These are phyloP conservation scores for Myriosclerotinia scirpicola DNA, from an alignment of 2,329 filamentous ascomycete genomes.

Conservation along the genomic window DNA sequence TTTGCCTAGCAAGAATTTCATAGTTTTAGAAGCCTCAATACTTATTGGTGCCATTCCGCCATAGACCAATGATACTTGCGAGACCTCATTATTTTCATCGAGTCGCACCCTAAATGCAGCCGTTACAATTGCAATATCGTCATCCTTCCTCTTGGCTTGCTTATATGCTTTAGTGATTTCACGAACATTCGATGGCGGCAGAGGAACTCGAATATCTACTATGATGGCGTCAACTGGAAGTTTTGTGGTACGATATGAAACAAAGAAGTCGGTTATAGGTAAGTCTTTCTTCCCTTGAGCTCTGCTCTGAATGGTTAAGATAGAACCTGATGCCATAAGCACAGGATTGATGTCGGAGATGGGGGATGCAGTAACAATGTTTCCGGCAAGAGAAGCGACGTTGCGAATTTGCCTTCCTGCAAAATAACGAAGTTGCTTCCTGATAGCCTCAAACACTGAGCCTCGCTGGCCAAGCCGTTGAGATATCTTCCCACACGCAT, in stretches of 20 bases:
- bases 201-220: constrained; percentile 75
- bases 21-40: constrained; percentile 73
- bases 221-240: constrained; percentile 81
- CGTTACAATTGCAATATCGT: constrained; percentile 96
- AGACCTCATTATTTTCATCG: constrained; percentile 65
- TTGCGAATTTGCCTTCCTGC: constrained; percentile 93
- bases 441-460: constrained; percentile 68
- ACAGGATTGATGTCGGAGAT: constrained; percentile 96
- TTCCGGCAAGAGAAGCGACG: constrained; percentile 90
- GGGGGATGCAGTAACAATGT: constrained; percentile 87
- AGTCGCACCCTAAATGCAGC: constrained; percentile 75
- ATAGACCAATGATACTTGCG: constrained; percentile 77
- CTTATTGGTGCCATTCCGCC: constrained; percentile 93
- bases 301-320: constrained; percentile 68
- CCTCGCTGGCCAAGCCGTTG: constrained; percentile 62
- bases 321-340: constrained; percentile 79
- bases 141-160: constrained; percentile 92
- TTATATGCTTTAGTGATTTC: constrained; percentile 90
- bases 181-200: constrained; percentile 63
- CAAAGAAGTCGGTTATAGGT: constrained; percentile 86
- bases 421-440: constrained; percentile 92
- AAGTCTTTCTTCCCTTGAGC: constrained; percentile 46
- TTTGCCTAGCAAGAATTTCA: constrained; percentile 70
- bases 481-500: constrained; percentile 44
- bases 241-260: constrained; percentile 80